Conservation (phyloP, 2,329 filamentous ascomycete genomes). For the Penicillium digitatum region DNA sequence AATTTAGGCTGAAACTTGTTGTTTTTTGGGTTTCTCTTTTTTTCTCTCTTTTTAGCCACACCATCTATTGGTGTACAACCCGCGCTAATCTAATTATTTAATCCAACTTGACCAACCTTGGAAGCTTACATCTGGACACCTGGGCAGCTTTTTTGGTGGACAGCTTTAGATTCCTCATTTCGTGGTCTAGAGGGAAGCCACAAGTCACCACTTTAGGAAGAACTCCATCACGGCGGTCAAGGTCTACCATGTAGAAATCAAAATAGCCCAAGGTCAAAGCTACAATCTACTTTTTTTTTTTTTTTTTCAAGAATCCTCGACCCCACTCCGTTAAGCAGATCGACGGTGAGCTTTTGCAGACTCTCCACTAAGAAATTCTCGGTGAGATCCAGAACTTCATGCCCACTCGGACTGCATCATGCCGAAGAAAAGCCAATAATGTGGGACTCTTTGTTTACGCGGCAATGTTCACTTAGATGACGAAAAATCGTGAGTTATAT, state of each 20-base stretch:
- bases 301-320: background rate
- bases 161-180: background rate
- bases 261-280: background rate
- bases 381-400: slow-evolving; percentile 6
- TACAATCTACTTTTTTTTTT: background rate
- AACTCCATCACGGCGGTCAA: too few species aligned
- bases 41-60: background rate
- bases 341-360: slow-evolving; percentile 3
- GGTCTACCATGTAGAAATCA: background rate
- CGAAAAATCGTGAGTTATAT: too few species aligned
- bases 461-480: background rate
- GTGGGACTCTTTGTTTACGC: background rate
- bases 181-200: background rate
- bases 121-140: background rate
- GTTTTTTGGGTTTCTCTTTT: background rate
- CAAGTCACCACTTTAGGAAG: background rate
- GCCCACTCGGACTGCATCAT: slow-evolving; percentile 2
- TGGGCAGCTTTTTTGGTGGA: too few species aligned
- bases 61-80: background rate
- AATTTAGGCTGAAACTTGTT: background rate
- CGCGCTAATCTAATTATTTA: background rate
- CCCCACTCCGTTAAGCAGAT: background rate
- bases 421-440: background rate
- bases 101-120: background rate
- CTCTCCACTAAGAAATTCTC: background rate